phyloP scores from a whole-genome alignment of 2,329 filamentous ascomycete species.

The Ampelomyces quisqualis region DNA sequence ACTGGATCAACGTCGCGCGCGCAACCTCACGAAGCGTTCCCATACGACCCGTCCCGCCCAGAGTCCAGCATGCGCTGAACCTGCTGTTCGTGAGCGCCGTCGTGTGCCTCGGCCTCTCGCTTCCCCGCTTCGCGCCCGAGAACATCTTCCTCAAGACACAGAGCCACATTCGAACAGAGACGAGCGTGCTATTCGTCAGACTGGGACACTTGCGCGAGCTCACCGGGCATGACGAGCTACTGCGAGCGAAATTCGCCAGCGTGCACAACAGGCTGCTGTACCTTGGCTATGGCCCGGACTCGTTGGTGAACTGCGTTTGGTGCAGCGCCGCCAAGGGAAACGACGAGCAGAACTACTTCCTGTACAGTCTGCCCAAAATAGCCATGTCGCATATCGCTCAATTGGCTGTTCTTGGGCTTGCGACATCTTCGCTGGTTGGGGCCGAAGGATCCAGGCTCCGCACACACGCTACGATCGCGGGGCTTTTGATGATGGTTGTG shows the following conservation, averaged over 20 bases:
- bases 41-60: constrained; percentile 57
- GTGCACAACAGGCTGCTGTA: constrained; percentile 77
- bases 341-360: constrained; percentile 68
- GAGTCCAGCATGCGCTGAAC: constrained; percentile 59
- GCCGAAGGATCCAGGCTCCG: constrained; percentile 68
- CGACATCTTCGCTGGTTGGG: constrained; percentile 70
- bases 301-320: constrained; percentile 76
- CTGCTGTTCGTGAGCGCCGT: constrained; percentile 59
- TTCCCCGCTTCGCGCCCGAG: constrained; percentile 69
- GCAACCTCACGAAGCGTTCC: constrained; percentile 47
- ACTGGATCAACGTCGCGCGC: constrained; percentile 62
- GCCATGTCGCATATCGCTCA: constrained; percentile 79
- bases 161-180: constrained; percentile 82
- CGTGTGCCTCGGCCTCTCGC: constrained; percentile 60
- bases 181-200: constrained; percentile 79
- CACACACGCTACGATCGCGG: constrained; percentile 64
- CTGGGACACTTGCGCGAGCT: constrained; percentile 62
- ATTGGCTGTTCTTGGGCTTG: constrained; percentile 68
- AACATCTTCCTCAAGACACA: constrained; percentile 79
- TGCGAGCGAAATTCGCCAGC: constrained; percentile 63
- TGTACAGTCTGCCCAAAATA: constrained; percentile 75
- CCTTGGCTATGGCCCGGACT: constrained; percentile 75
- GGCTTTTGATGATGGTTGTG: constrained; percentile 57
- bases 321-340: constrained; percentile 63
- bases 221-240: constrained; percentile 60